Percentiles rank a stretch among this genome's conserved stretches.
Conservation (phyloP, 2,329 filamentous ascomycete species). For the Penicillium digitatum region DNA sequence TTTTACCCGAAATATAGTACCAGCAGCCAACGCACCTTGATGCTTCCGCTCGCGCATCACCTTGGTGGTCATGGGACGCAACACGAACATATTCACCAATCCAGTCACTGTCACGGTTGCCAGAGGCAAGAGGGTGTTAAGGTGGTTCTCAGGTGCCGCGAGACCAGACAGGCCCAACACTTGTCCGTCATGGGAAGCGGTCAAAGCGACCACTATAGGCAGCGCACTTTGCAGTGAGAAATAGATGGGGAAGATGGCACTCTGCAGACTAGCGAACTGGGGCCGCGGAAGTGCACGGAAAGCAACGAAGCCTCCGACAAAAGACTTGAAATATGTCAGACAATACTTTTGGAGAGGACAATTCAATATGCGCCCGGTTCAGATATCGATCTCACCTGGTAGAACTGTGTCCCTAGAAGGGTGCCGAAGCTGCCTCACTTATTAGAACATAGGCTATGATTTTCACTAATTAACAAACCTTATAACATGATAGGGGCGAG, state of each 20-base stretch:
- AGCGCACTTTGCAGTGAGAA: constrained; percentile 77
- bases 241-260: constrained; percentile 74
- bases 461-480: constrained; percentile 22
- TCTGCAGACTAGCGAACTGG: constrained; percentile 76
- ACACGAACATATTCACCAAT: constrained; percentile 63
- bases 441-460: not conserved
- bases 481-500: constrained; percentile 34
- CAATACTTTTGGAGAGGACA: not conserved
- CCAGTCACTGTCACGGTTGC: constrained; percentile 66
- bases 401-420: constrained; percentile 79
- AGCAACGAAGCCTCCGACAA: constrained; percentile 68
- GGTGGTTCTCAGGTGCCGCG: constrained; percentile 56
- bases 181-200: constrained; percentile 62
- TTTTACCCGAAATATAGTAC: not conserved
- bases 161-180: constrained; percentile 30
- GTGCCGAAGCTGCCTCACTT: constrained; percentile 67
- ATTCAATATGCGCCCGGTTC: not conserved
- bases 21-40: constrained; percentile 59
- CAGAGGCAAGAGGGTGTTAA: constrained; percentile 65
- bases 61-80: constrained; percentile 71
- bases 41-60: constrained; percentile 71
- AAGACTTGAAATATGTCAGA: constrained; percentile 54
- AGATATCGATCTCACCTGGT: constrained; percentile 57
- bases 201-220: constrained; percentile 69
- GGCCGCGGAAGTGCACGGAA: constrained; percentile 73